Evolutionary conservation across 495 filamentous ascomycete species (phyloP), one percentile per base, ranked within the genome.

Genomic region (Penicillium silybi): DNA sequence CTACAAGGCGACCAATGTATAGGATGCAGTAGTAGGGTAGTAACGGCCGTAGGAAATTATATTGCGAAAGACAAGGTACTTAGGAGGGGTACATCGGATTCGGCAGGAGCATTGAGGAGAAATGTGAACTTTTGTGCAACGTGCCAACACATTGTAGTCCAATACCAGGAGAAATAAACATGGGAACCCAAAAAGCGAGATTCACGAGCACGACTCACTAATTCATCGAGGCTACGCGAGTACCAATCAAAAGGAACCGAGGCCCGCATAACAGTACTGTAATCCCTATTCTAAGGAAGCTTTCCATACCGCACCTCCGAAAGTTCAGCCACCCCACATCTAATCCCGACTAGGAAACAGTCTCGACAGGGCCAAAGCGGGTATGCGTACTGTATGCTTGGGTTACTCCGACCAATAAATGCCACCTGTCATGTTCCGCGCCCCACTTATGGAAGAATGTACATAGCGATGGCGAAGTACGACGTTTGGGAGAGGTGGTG

Each of bases 301-400:
- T n/a, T 6, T n/a, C n/a, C 15, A 8, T 22, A 37, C 20, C 46
- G 15, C 17, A 32, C 8, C 5, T 22, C 23, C 5, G 23, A 20
- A 44, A 19, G 25, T 25, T 23, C 19, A n/a, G 19, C 50, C 27
- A 25, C 45, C 41, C 45, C 41, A 18, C 43, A 51, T 50, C 41
- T 46, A 48, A 44, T 7, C 54, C 29, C 8, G 43, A 48, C 47
- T 4, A 48, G 54, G 54, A 37, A 56, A 34, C 10, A 25, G 35
- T 50, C 50, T 45, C 22, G 5, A 27, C 42, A 23, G 41, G 53
- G 42, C 43, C 53, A 41, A 46, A 47, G 47, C 53, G 53, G 13
- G 32, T 35, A 45, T 29, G 46, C n/a, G n/a, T n/a, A n/a, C 43
- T 42, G 19, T 20, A 37, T 46, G 25, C 27, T 48, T 39, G 48